Evolutionary conservation across 192 early-diverging fungal species (phyloP).

Genomic region (Mortierella hygrophila): DNA sequence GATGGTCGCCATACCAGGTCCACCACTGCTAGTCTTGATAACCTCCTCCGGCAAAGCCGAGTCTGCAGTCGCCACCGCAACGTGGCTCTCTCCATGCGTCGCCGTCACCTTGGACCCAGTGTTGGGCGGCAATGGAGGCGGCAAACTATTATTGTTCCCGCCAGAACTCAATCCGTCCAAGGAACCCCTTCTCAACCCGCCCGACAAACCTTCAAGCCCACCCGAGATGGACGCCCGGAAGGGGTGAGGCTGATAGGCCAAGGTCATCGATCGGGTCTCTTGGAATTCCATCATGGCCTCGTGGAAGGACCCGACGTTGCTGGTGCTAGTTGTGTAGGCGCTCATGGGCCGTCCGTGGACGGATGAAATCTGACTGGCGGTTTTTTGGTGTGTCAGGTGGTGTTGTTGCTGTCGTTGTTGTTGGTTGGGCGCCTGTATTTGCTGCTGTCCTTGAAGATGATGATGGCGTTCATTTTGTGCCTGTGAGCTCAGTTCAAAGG

Average conservation of each 20-base stretch:
- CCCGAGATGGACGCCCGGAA: conserved; percentile 28
- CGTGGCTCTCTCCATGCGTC: not conserved
- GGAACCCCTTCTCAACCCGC: not conserved
- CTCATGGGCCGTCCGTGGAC: conserved; percentile 25
- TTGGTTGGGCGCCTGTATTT: not conserved
- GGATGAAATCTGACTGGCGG: not conserved
- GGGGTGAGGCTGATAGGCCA: conserved; percentile 20
- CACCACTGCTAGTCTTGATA: not conserved
- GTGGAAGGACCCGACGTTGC: conserved; percentile 18
- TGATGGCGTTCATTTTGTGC: conserved; percentile 19
- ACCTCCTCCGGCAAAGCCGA: not conserved
- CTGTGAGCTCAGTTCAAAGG: conserved; percentile 25
- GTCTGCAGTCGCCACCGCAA: not conserved
- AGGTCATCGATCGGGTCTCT: conserved; percentile 15
- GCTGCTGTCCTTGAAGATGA: not conserved
- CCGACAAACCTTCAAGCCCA: not conserved
- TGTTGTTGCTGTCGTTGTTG: not conserved
- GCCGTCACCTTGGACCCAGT: not conserved
- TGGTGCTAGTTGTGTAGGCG: conserved; percentile 13
- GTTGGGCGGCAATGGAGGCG: not conserved
- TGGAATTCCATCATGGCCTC: conserved; percentile 20
- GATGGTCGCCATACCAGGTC: not conserved
- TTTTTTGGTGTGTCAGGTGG: not conserved
- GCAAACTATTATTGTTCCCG: not conserved
- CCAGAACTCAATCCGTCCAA: not conserved